phyloP scores from a whole-genome alignment of 345 rosid species.

The Lumnitzera racemosa region DNA sequence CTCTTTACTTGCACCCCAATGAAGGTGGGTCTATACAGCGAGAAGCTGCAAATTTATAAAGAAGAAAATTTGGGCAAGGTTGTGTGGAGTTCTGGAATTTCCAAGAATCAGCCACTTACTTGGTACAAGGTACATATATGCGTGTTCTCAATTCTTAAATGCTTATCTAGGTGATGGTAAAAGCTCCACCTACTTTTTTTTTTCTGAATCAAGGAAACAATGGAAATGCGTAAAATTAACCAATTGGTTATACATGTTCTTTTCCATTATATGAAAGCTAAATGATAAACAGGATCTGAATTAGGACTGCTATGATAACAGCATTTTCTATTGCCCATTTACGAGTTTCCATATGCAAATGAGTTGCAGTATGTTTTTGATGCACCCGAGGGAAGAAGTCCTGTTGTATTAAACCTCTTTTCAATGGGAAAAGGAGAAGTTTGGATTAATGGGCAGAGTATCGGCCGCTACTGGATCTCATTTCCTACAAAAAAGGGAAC shows the following conservation, averaged over 20 bases:
- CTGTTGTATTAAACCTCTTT: conserved; percentile 48
- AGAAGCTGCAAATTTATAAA: conserved; percentile 38
- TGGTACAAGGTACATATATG: conserved; percentile 72
- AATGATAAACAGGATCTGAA: too few relatives aligned
- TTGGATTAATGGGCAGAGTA: conserved; percentile 80
- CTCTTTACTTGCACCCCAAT: neutral
- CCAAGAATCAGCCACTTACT: conserved; percentile 38
- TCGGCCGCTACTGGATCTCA: conserved; percentile 85
- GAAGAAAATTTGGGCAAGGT: conserved; percentile 26
- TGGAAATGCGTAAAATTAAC: too few relatives aligned
- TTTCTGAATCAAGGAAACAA: too few relatives aligned
- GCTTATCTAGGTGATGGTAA: too few relatives aligned
- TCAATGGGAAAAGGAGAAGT: conserved; percentile 87
- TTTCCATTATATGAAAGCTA: neutral
- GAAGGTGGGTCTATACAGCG: conserved; percentile 68
- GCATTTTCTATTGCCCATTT: neutral
- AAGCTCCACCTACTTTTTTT: neutral
- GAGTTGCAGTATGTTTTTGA: conserved; percentile 45
- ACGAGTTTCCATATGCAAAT: too few relatives aligned
- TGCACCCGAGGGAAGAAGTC: conserved; percentile 43
- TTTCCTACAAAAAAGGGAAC: conserved; percentile 46
- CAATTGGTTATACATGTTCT: neutral
- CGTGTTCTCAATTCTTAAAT: neutral
- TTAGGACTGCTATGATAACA: neutral
- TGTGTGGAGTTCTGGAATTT: conserved; percentile 38